phyloP scores from a whole-genome alignment of 495 filamentous ascomycete species.

The Hyaloscypha variabilis region DNA sequence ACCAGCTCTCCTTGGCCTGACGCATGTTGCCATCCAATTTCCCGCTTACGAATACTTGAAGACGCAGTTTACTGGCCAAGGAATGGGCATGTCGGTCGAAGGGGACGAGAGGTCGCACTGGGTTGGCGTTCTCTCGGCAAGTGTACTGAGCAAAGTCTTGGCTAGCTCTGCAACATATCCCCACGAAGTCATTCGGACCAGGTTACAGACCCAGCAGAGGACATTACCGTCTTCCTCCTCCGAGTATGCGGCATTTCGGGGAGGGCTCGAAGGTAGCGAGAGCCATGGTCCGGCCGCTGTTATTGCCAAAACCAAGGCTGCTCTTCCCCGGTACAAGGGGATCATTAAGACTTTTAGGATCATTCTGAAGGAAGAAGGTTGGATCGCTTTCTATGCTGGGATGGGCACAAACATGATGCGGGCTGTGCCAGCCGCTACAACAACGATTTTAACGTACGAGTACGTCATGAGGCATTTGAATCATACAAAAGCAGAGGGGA shows the following conservation, averaged over 20 bases:
- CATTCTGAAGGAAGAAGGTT: conserved; percentile 89
- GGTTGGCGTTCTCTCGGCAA: conserved; percentile 79
- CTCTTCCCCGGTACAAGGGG: conserved; percentile 73
- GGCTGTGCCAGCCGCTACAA: conserved; percentile 92
- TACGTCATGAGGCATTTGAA: conserved; percentile 66
- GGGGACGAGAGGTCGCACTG: conserved; percentile 62
- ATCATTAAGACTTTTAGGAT: conserved; percentile 80
- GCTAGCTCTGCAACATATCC: conserved; percentile 96
- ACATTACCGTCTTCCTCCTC: conserved; percentile 51
- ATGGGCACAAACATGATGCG: conserved; percentile 98
- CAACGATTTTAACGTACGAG: conserved; percentile 97
- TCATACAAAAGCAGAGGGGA: conserved; percentile 27
- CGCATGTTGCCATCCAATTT: conserved; percentile 97
- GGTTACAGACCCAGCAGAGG: conserved; percentile 84
- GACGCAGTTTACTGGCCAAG: conserved; percentile 82
- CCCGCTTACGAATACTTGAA: conserved; percentile 95
- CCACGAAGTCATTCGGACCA: conserved; percentile 91
- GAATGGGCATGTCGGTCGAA: conserved; percentile 71
- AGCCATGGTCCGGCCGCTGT: conserved; percentile 33
- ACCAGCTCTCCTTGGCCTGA: conserved; percentile 87
- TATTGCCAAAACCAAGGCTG: conserved; percentile 17
- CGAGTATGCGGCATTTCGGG: conserved; percentile 66
- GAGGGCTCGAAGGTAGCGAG: conserved; percentile 51
- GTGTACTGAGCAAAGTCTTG: conserved; percentile 92
- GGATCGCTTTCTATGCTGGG: conserved; percentile 95